These are phyloP conservation scores for Podospora conica DNA, from an alignment of 495 filamentous ascomycete genomes.

Conservation along the genomic window DNA sequence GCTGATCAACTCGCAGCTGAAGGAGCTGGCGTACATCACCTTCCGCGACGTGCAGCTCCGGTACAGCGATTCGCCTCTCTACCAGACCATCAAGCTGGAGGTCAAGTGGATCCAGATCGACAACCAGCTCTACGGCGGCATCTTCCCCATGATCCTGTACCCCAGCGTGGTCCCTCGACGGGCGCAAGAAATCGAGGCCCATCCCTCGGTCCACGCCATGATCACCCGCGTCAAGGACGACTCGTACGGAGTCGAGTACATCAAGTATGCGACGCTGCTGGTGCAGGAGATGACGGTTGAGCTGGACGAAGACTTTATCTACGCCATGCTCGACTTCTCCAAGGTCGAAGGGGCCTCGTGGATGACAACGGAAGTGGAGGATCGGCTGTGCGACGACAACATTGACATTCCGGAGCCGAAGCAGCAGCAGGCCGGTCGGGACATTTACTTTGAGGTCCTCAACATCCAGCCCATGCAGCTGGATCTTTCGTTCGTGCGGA, in stretches of 20 bases:
- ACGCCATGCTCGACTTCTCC: slow-evolving; percentile 88
- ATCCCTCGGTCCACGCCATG: slow-evolving; percentile 88
- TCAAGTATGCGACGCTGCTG: slow-evolving; percentile 92
- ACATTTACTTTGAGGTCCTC: slow-evolving; percentile 95
- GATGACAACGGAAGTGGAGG: slow-evolving; percentile 72
- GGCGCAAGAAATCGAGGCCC: slow-evolving; percentile 91
- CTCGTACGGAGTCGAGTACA: slow-evolving; percentile 94
- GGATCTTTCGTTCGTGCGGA: slow-evolving; percentile 93
- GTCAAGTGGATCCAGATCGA: slow-evolving; percentile 99
- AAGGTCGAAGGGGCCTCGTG: slow-evolving; percentile 92
- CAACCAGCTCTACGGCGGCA: slow-evolving; percentile 95
- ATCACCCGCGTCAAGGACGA: slow-evolving; percentile 95
- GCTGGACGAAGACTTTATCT: slow-evolving; percentile 96
- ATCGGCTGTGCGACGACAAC: slow-evolving; percentile 79
- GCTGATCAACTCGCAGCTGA: slow-evolving; percentile 84
- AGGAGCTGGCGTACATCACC: slow-evolving; percentile 89
- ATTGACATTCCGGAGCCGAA: slow-evolving; percentile 90
- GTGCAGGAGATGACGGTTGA: slow-evolving; percentile 98
- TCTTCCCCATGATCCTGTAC: slow-evolving; percentile 96
- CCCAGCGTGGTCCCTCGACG: slow-evolving; percentile 98
- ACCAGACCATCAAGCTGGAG: slow-evolving; percentile 80
- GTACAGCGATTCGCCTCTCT: slow-evolving; percentile 83
- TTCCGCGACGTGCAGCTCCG: slow-evolving; percentile 89
- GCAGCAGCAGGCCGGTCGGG: slow-evolving; percentile 72
- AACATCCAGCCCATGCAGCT: slow-evolving; percentile 98